Base-by-base conservation (phyloP, 495 filamentous ascomycete species). In the Aspergillus leporis region DNA sequence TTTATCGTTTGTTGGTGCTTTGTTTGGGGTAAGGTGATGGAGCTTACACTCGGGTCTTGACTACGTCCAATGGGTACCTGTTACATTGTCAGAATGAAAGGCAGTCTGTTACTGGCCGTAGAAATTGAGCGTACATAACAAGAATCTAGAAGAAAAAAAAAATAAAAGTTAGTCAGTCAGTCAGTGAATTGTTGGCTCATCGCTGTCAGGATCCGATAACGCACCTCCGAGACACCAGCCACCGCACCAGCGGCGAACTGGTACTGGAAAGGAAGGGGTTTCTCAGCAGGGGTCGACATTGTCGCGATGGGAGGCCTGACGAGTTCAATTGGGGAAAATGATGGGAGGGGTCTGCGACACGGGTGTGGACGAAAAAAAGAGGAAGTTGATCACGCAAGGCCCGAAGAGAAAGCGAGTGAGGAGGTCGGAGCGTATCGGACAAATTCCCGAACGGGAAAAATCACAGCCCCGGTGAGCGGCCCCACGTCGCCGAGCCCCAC, bases 51-150 rank as follows among this genome's bases (percentile, higher is more conserved):
- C 94, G 81, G 51, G 94, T 98, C 82, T 98, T 98, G 68, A 98
- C 91, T 46, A 98, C 93, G 75, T 98, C 94, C 67, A 98, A 81
- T 65, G 94, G 94, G 81, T 98, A 98, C 94, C 92, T 48, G 49
- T 47, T 19, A 21, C 14, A 34, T 46, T 21, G 41, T 46, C 36
- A 57, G 32, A 65, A 55, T 40, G n/a, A 22, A 10, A 10, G 9
- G 23, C 1, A 31, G 10, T 49, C 18, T n/a, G 48, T 51, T 13
- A 32, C 5, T 38, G 19, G 8, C 18, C 2, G n/a, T 18, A 1
- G n/a, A 19, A 38, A 55, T 36, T 34, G 19, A 40, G 25, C 79
- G 64, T 83, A 94, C 91, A 95, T 95, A 45, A 93, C 82, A 68
- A 94, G 74, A 77, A 96, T 94, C 90, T 93, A 72, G 25, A 64